Conservation (phyloP, 768 basidiomycete species). For the Amanita pseudoporphyria region DNA sequence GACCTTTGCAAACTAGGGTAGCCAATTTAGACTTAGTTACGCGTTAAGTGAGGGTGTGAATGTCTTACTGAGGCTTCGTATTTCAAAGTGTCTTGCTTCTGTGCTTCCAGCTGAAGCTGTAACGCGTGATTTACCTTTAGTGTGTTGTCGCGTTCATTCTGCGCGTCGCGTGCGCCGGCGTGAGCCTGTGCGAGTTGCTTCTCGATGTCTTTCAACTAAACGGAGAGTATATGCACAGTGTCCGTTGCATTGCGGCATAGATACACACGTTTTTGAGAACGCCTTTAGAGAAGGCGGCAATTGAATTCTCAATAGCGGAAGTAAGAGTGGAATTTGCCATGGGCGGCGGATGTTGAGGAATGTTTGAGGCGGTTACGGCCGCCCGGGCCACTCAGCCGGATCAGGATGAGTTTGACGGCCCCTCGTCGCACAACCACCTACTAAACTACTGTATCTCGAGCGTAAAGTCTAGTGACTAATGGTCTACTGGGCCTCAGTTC, state of each 20-base stretch:
- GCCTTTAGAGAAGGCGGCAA: conserved; percentile 20
- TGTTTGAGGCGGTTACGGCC: too few species aligned
- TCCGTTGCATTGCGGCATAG: neutral
- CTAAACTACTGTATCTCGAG: neutral
- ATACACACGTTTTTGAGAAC: conserved; percentile 21
- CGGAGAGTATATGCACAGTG: neutral
- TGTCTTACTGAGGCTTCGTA: conserved; percentile 34
- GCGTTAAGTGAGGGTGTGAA: conserved; percentile 6
- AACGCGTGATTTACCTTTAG: conserved; percentile 34
- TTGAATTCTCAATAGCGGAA: conserved; percentile 19
- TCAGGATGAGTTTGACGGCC: too few species aligned
- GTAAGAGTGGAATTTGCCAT: conserved; percentile 17
- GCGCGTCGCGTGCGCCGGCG: conserved; percentile 36
- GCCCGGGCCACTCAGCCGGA: too few species aligned
- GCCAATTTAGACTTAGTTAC: neutral
- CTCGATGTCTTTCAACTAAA: conserved; percentile 46
- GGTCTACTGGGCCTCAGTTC: neutral
- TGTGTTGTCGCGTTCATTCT: conserved; percentile 37
- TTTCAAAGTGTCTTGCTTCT: conserved; percentile 32
- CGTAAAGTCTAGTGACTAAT: neutral
- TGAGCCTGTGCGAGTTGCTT: conserved; percentile 41
- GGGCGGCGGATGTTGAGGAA: neutral
- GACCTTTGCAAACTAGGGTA: conserved; percentile 38
- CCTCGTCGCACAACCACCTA: too few species aligned
- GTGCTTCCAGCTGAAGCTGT: conserved; percentile 36